Conservation (phyloP, 805 yeast species). For the Vanderwaltozyma tropicalis region DNA sequence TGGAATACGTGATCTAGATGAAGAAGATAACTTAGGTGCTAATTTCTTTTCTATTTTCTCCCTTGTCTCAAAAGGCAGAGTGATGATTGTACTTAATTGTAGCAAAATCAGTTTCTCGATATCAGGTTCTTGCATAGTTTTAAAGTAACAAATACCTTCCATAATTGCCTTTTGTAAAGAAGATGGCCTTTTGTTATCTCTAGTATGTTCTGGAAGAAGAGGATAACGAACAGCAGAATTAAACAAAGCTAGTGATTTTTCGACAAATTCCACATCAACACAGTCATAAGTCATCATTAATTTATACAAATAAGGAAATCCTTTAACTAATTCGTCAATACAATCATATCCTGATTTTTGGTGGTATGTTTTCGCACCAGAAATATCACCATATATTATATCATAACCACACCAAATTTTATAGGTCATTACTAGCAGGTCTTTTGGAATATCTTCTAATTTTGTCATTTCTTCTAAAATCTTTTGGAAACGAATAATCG, state of each 20-base stretch:
- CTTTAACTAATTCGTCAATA: slow-evolving; percentile 42
- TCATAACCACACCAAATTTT: slow-evolving; percentile 40
- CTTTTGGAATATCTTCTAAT: slow-evolving; percentile 24
- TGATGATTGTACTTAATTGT: slow-evolving; percentile 43
- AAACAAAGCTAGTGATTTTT: slow-evolving; percentile 45
- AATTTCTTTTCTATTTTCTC: slow-evolving; percentile 47
- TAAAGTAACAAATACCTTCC: slow-evolving; percentile 33
- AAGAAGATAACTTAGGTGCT: slow-evolving; percentile 28
- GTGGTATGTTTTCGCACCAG: slow-evolving; percentile 17
- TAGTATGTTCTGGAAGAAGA: slow-evolving; percentile 45
- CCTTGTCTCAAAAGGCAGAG: slow-evolving; percentile 53
- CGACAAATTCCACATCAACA: slow-evolving; percentile 31
- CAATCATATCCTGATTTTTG: slow-evolving; percentile 45
- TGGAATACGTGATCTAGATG: slow-evolving; percentile 38
- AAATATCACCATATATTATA: slow-evolving; percentile 35
- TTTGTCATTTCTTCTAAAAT: slow-evolving; percentile 38
- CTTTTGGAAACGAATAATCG: slow-evolving; percentile 45
- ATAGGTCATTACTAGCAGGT: slow-evolving; percentile 32
- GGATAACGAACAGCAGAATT: slow-evolving; percentile 65
- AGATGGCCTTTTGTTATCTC: slow-evolving; percentile 50
- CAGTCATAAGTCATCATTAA: slow-evolving; percentile 28
- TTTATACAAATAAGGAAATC: slow-evolving; percentile 41
- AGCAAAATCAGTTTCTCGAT: slow-evolving; percentile 39
- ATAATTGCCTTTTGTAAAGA: slow-evolving; percentile 53
- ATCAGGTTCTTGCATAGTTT: slow-evolving; percentile 23